phyloP scores from a whole-genome alignment of 2,329 filamentous ascomycete genomes.

The Helicocarpus griseus region DNA sequence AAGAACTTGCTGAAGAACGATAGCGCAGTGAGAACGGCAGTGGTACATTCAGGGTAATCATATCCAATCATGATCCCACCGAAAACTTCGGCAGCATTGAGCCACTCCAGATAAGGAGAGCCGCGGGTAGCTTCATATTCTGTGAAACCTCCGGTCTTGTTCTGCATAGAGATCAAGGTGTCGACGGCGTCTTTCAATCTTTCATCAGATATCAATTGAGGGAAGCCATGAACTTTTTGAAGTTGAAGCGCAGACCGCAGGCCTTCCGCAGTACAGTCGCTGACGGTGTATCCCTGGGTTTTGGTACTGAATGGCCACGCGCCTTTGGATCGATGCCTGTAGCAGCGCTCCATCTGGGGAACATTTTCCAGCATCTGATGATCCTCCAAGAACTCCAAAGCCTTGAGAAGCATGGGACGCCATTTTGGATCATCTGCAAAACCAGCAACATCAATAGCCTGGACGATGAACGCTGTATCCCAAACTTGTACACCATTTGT shows the following conservation, averaged over 20 bases:
- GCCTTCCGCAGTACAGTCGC: constrained; percentile 86
- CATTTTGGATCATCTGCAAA: constrained; percentile 68
- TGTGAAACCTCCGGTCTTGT: constrained; percentile 71
- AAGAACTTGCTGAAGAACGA: constrained; percentile 72
- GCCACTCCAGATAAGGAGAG: constrained; percentile 65
- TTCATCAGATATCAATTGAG: constrained; percentile 61
- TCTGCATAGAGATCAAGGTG: constrained; percentile 85
- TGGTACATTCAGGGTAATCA: constrained; percentile 96
- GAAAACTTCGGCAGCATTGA: constrained; percentile 96
- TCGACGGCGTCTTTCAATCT: constrained; percentile 83
- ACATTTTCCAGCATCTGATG: constrained; percentile 87
- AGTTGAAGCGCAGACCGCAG: constrained; percentile 78
- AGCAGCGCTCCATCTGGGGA: constrained; percentile 65
- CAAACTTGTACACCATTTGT: constrained; percentile 98
- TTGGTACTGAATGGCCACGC: constrained; percentile 94
- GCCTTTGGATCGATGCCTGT: constrained; percentile 83
- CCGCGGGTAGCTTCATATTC: constrained; percentile 82
- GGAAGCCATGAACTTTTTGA: constrained; percentile 68
- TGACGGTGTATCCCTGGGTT: constrained; percentile 88
- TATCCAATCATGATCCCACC: constrained; percentile 98
- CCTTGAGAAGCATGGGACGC: constrained; percentile 72
- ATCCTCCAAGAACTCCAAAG: constrained; percentile 74
- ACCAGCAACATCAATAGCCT: constrained; percentile 69
- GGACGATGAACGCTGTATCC: constrained; percentile 88
- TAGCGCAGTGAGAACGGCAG: constrained; percentile 80